A percentile compares a stretch with the other conserved stretches of the same genome.
These are phyloP conservation scores for Lachancea waltii DNA, from an alignment of 805 yeast species.

Conservation along the genomic window DNA sequence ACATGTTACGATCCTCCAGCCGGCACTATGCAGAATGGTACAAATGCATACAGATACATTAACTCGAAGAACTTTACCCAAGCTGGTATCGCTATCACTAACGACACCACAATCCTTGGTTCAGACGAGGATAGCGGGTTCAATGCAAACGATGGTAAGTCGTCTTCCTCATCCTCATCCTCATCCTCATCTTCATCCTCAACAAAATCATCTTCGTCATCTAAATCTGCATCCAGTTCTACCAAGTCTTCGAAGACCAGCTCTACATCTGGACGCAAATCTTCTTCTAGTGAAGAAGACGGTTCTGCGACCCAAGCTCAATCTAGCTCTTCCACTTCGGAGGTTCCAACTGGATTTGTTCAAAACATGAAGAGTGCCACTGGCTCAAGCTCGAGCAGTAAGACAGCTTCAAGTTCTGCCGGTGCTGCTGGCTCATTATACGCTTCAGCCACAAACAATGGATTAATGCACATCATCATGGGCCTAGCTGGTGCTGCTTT, in stretches of 20 bases:
- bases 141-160: slow-evolving; percentile 40
- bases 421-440: slow-evolving; percentile 9
- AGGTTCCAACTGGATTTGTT: slow-evolving; percentile 11
- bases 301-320: neutral
- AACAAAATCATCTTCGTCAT: slow-evolving; percentile 2
- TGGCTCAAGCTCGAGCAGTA: slow-evolving; percentile 5
- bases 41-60: slow-evolving; percentile 49
- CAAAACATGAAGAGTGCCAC: slow-evolving; percentile 15
- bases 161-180: slow-evolving; percentile 16
- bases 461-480: slow-evolving; percentile 1
- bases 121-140: slow-evolving; percentile 60
- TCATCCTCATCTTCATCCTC: slow-evolving; percentile 11
- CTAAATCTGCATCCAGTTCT: slow-evolving; percentile 9
- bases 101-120: slow-evolving; percentile 54
- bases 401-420: slow-evolving; percentile 9
- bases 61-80: slow-evolving; percentile 42
- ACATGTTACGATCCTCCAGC: slow-evolving; percentile 70
- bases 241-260: slow-evolving; percentile 5
- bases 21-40: slow-evolving; percentile 40
- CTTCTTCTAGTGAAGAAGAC: neutral
- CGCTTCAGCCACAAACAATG: neutral
- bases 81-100: slow-evolving; percentile 52
- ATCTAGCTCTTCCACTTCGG: neutral
- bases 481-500: slow-evolving; percentile 3
- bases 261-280: slow-evolving; percentile 1